Evolutionary conservation across 306 rosid species (phyloP).

Genomic region (Canavalia ensiformis): DNA sequence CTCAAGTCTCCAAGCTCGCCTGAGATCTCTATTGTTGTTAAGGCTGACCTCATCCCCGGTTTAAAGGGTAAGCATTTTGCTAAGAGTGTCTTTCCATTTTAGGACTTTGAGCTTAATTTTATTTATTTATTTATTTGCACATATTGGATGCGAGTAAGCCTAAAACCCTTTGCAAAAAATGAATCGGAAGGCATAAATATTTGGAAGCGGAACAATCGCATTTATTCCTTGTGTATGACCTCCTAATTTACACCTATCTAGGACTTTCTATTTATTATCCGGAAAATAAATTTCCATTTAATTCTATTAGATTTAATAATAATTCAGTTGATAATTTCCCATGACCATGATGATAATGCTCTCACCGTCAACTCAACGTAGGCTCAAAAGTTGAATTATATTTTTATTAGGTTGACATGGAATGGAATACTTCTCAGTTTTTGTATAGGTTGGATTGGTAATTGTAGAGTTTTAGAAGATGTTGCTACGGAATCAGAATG

Average conservation of each 20-base stretch:
- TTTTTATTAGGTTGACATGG: not conserved
- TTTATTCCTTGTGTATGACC: not conserved
- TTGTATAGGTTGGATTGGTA: not conserved
- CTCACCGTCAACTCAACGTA: not conserved
- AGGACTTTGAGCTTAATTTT: not conserved
- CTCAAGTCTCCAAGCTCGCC: slow-evolving; percentile 42
- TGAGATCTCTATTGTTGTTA: slow-evolving; percentile 53
- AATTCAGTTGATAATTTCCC: not conserved
- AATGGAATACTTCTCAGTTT: not conserved
- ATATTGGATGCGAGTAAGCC: slow-evolving; percentile 9
- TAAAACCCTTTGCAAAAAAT: not conserved
- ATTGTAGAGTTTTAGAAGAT: not conserved
- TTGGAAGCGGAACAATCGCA: not conserved
- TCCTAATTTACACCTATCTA: slow-evolving; percentile 17
- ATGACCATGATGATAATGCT: slow-evolving; percentile 4
- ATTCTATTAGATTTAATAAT: not conserved
- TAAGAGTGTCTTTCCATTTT: not conserved
- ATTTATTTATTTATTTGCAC: not conserved
- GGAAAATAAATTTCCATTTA: not conserved
- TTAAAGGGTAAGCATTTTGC: slow-evolving; percentile 50
- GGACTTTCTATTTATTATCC: not conserved
- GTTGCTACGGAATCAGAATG: not conserved
- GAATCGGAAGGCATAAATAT: not conserved
- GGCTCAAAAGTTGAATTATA: not conserved
- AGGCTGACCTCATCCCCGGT: slow-evolving; percentile 56